Percentiles rank a stretch among this genome's conserved stretches.
Conservation (phyloP, 2,329 filamentous ascomycete species). For the Fusarium camptoceras region DNA sequence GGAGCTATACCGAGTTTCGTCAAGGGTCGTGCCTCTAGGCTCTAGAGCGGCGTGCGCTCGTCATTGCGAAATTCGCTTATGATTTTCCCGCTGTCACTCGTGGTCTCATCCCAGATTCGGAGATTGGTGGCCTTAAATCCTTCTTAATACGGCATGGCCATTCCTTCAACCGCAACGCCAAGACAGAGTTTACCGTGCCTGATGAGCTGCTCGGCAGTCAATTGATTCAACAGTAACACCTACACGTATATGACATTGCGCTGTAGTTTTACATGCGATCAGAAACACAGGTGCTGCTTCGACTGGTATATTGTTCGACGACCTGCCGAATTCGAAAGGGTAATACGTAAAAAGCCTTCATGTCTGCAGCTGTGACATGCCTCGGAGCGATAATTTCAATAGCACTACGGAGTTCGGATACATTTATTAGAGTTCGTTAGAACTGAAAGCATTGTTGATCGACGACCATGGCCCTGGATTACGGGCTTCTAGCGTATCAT, state of each 20-base stretch:
- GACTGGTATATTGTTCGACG: slow-evolving; percentile 2
- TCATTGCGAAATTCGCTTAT: slow-evolving; percentile 34
- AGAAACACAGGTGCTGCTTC: slow-evolving; percentile 8
- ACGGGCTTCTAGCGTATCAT: slow-evolving; percentile 24
- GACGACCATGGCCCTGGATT: slow-evolving; percentile 31
- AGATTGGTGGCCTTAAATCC: slow-evolving; percentile 15
- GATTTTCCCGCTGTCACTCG: slow-evolving; percentile 24
- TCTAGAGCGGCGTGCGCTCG: slow-evolving; percentile 25
- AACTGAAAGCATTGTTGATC: slow-evolving; percentile 25
- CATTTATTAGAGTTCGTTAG: slow-evolving; percentile 1
- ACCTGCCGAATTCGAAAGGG: slow-evolving; percentile 25
- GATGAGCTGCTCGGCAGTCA: slow-evolving; percentile 23
- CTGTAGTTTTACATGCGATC: not conserved
- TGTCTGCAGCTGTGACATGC: slow-evolving; percentile 16
- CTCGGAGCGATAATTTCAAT: slow-evolving; percentile 9
- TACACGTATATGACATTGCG: not conserved
- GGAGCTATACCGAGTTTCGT: slow-evolving; percentile 23
- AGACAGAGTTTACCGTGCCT: slow-evolving; percentile 14
- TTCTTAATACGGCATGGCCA: slow-evolving; percentile 25
- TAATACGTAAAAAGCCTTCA: slow-evolving; percentile 12
- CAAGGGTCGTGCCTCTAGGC: slow-evolving; percentile 20
- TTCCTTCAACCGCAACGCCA: slow-evolving; percentile 7
- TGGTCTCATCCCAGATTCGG: slow-evolving; percentile 9
- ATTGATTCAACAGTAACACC: not conserved
- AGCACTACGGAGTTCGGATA: not conserved